phyloP scores from a whole-genome alignment of 2,329 filamentous ascomycete species.

The Xylaria sp. region DNA sequence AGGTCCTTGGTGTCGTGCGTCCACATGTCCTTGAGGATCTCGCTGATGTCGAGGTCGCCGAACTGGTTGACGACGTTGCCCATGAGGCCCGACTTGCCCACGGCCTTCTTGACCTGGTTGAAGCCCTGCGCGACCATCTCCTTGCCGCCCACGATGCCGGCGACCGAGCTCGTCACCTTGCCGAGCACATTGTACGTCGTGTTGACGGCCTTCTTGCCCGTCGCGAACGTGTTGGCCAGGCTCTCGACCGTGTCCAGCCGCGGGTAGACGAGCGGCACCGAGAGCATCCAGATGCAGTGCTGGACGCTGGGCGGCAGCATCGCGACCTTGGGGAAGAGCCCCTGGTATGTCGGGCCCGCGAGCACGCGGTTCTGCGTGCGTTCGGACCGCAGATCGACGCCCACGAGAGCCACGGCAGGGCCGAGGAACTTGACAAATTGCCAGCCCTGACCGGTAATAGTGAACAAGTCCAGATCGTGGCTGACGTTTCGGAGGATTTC shows the following conservation, averaged over 20 bases:
- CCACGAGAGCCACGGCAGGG: conserved; percentile 85
- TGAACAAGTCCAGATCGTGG: conserved; percentile 91
- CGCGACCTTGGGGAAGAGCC: conserved; percentile 93
- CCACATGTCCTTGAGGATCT: conserved; percentile 96
- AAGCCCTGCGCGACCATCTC: conserved; percentile 92
- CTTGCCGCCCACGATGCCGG: conserved; percentile 93
- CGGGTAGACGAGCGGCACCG: conserved; percentile 88
- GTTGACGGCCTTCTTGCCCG: conserved; percentile 95
- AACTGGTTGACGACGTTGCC: conserved; percentile 94
- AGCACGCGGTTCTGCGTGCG: conserved; percentile 88
- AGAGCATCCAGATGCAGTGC: conserved; percentile 95
- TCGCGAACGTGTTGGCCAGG: conserved; percentile 86
- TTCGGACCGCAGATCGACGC: conserved; percentile 90
- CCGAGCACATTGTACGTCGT: conserved; percentile 95
- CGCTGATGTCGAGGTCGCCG: conserved; percentile 90
- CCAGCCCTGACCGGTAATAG: conserved; percentile 95
- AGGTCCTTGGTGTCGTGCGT: conserved; percentile 98
- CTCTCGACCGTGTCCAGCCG: conserved; percentile 90
- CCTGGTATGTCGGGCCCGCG: conserved; percentile 95
- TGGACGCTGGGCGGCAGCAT: conserved; percentile 89
- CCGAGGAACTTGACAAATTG: conserved; percentile 98
- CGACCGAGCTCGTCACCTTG: conserved; percentile 92
- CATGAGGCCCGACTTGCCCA: conserved; percentile 95
- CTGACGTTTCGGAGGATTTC: conserved; percentile 89
- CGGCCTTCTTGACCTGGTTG: conserved; percentile 91